A percentile compares a stretch with the other conserved stretches of the same genome.
phyloP scores from a whole-genome alignment of 768 basidiomycete genomes.

The Agrocybe pediades region DNA sequence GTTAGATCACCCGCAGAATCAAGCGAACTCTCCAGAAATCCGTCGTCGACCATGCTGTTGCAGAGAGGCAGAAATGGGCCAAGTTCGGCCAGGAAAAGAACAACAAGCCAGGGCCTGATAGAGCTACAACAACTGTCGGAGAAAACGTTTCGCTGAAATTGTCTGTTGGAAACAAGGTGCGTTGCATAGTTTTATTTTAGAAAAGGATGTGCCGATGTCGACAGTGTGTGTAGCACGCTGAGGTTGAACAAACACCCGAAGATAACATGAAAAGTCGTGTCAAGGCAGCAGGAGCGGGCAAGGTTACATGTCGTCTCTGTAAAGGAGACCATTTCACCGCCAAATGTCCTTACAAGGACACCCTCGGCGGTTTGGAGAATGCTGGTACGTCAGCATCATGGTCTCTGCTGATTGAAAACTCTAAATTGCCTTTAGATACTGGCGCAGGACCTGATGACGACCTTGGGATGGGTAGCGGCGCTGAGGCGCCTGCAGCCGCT shows the following conservation, averaged over 20 bases:
- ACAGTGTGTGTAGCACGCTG: constrained; percentile 47
- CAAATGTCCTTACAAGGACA: constrained; percentile 98
- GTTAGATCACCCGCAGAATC: constrained; percentile 82
- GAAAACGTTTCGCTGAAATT: constrained; percentile 49
- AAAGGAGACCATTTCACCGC: constrained; percentile 98
- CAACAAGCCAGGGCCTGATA: constrained; percentile 85
- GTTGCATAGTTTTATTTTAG: constrained; percentile 11
- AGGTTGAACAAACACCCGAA: constrained; percentile 66
- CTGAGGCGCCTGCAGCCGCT: constrained; percentile 39
- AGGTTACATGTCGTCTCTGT: constrained; percentile 91
- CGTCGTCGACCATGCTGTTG: constrained; percentile 91
- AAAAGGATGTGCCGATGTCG: neutral
- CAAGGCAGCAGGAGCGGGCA: constrained; percentile 77
- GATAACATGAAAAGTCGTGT: constrained; percentile 67
- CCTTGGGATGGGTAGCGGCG: constrained; percentile 31
- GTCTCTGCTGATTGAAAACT: neutral
- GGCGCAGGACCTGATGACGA: constrained; percentile 43
- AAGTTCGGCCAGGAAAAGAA: constrained; percentile 95
- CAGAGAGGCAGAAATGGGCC: constrained; percentile 89
- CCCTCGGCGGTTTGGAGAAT: constrained; percentile 74
- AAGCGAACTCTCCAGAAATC: constrained; percentile 87
- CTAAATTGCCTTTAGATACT: constrained; percentile 21
- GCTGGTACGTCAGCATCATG: constrained; percentile 39
- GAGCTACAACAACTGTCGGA: constrained; percentile 92
- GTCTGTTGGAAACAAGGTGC: constrained; percentile 62